Evolutionary conservation across 768 basidiomycete genomes (phyloP).

Genomic region (Leccinum obscurum): DNA sequence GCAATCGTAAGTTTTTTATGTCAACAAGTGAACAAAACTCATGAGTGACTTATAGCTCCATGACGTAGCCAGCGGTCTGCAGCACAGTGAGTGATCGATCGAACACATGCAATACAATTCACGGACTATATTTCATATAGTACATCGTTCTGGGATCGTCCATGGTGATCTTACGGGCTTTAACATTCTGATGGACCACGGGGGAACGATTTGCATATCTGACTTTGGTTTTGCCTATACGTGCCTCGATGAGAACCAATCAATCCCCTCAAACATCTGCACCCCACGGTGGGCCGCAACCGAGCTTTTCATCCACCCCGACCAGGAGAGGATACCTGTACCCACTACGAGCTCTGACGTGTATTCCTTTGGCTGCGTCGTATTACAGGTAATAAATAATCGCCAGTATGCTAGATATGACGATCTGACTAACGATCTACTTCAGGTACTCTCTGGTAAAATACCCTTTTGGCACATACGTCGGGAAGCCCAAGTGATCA

Average conservation of each 20-base stretch:
- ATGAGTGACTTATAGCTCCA: slow-evolving; percentile 6
- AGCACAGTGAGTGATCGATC: slow-evolving; percentile 9
- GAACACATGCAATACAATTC: background rate
- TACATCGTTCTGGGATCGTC: slow-evolving; percentile 10
- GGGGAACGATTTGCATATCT: slow-evolving; percentile 11
- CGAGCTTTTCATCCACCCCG: slow-evolving; percentile 15
- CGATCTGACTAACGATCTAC: background rate
- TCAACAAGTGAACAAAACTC: background rate
- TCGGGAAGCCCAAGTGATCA: slow-evolving; percentile 13
- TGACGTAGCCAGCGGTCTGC: slow-evolving; percentile 13
- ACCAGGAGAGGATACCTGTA: slow-evolving; percentile 4
- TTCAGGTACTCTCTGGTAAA: slow-evolving; percentile 13
- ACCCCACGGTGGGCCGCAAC: slow-evolving; percentile 11
- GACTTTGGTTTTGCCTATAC: slow-evolving; percentile 15
- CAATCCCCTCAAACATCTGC: slow-evolving; percentile 8
- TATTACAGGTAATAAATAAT: slow-evolving; percentile 11
- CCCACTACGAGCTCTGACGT: slow-evolving; percentile 9
- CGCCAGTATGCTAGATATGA: background rate
- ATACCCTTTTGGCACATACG: slow-evolving; percentile 12
- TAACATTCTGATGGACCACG: slow-evolving; percentile 12
- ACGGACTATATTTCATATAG: background rate
- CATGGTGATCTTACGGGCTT: slow-evolving; percentile 19
- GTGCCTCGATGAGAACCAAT: slow-evolving; percentile 3
- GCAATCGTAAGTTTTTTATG: slow-evolving; percentile 1
- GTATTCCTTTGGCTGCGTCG: slow-evolving; percentile 15